Evolutionary conservation across 495 filamentous ascomycete species (phyloP).

Genomic region (Aspergillus kassunensis): DNA sequence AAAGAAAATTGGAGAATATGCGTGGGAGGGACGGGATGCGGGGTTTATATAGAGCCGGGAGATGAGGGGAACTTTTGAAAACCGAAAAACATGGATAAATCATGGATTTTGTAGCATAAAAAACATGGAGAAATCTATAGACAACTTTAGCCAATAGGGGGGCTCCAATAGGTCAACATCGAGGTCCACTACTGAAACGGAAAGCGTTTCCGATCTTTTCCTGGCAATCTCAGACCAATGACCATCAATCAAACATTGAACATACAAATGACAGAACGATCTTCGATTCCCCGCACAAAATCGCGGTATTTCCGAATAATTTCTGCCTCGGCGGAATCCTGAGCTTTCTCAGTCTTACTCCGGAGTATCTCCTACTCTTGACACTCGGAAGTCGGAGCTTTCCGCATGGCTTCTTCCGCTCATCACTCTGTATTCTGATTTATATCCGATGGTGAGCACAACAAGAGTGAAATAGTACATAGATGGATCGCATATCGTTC

Average conservation of each 20-base stretch:
- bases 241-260: too few relatives aligned
- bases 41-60: constrained; percentile 9
- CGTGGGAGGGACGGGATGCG: neutral
- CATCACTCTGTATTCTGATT: neutral
- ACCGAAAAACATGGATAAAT: too few relatives aligned
- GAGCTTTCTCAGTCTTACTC: too few relatives aligned
- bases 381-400: constrained; percentile 3
- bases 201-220: neutral
- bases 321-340: neutral
- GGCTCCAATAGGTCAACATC: neutral
- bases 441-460: too few relatives aligned
- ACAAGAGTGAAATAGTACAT: neutral
- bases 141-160: neutral
- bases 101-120: too few relatives aligned
- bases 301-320: neutral
- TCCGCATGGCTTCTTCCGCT: neutral
- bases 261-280: too few relatives aligned
- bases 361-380: too few relatives aligned
- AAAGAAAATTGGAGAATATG: neutral
- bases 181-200: neutral
- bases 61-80: too few relatives aligned
- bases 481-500: neutral
- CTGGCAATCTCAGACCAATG: neutral
- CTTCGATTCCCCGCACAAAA: neutral
- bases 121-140: neutral